Conservation (phyloP, 2,329 filamentous ascomycete species). For the Aspergillus neoniger region DNA sequence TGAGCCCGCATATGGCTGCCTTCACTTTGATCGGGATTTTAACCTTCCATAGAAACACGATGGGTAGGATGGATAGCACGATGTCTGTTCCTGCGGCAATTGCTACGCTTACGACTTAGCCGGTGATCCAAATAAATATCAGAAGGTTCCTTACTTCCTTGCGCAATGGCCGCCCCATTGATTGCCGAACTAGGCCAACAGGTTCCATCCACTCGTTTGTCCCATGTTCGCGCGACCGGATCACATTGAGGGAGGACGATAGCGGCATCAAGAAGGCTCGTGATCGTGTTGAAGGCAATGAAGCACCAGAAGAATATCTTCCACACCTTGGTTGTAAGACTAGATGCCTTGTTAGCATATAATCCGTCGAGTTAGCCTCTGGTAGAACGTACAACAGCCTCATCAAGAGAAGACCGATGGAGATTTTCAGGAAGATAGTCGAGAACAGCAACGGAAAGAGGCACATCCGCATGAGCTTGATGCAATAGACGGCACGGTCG, state of each 20-base stretch:
- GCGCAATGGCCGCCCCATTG: background rate
- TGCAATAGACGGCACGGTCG: slow-evolving; percentile 3
- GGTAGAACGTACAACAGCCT: slow-evolving; percentile 13
- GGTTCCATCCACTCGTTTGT: background rate
- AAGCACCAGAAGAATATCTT: slow-evolving; percentile 20
- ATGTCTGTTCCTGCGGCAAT: background rate
- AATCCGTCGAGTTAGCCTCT: too few relatives aligned
- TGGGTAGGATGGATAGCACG: background rate
- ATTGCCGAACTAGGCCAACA: background rate
- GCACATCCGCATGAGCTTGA: slow-evolving; percentile 18
- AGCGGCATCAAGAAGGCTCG: slow-evolving; percentile 15
- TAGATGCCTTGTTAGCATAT: background rate
- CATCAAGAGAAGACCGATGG: slow-evolving; percentile 20
- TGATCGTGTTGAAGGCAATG: slow-evolving; percentile 20
- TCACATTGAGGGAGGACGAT: background rate
- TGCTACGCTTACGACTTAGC: background rate
- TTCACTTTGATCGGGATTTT: background rate
- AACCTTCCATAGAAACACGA: background rate
- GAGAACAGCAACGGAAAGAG: slow-evolving; percentile 19
- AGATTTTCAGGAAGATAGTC: slow-evolving; percentile 21
- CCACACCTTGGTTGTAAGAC: slow-evolving; percentile 15
- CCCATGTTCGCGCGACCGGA: background rate
- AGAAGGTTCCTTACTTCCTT: background rate
- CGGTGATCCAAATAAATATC: background rate
- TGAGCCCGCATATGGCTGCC: background rate